Evolutionary conservation across 139 green algal genomes (phyloP).

Genomic region (Cymbomonas tetramitiformis): DNA sequence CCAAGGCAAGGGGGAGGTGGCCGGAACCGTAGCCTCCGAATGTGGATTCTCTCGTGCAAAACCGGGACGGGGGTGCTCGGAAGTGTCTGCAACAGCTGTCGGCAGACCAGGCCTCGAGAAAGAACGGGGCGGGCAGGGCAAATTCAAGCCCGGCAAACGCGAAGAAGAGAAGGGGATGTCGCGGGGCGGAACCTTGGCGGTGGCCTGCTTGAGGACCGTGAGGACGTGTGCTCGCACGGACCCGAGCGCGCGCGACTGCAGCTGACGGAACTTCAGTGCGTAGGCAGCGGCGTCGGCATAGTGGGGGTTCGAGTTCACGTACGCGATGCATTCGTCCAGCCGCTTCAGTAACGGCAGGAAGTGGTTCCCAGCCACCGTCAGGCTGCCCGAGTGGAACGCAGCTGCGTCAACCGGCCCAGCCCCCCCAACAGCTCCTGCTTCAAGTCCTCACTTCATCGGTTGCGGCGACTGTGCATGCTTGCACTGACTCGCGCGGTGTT

Average conservation of each 20-base stretch:
- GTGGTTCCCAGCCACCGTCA: constrained; percentile 31
- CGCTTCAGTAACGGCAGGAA: constrained; percentile 64
- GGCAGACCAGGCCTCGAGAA: too few species aligned
- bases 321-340: constrained; percentile 77
- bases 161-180: too few species aligned
- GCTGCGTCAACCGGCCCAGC: constrained; percentile 42
- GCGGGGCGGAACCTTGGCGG: too few species aligned
- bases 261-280: constrained; percentile 64
- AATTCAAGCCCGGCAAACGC: too few species aligned
- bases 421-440: too few species aligned
- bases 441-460: too few species aligned
- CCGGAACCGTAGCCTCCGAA: too few species aligned
- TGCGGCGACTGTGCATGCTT: background rate
- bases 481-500: background rate
- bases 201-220: constrained; percentile 39
- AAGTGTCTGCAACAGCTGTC: too few species aligned
- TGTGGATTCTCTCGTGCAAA: too few species aligned
- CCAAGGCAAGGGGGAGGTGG: too few species aligned
- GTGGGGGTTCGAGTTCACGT: constrained; percentile 53
- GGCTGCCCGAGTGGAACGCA: constrained; percentile 30
- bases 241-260: constrained; percentile 61
- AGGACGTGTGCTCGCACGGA: constrained; percentile 58
- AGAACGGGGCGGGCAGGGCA: too few species aligned
- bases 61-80: too few species aligned
- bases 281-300: constrained; percentile 77